phyloP scores from a whole-genome alignment of 192 early-diverging fungal genomes.

The Martensiomyces pterosporus region DNA sequence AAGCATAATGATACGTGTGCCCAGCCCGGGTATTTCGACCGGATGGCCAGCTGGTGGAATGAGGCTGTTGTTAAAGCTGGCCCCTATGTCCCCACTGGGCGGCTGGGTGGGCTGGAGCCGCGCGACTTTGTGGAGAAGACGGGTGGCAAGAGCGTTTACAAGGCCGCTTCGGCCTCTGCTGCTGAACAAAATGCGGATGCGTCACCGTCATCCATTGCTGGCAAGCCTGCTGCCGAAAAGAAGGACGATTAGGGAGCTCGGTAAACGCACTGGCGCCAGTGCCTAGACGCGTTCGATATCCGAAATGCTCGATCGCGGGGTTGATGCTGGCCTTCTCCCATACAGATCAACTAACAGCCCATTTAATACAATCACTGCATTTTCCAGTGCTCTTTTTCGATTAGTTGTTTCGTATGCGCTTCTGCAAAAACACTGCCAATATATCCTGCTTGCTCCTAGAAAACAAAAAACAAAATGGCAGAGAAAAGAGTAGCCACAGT shows the following conservation, averaged over 20 bases:
- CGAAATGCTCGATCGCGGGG: no score
- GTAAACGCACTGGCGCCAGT: no score
- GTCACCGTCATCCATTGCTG: background rate
- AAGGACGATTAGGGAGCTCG: no score
- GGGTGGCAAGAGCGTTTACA: slow-evolving; percentile 41
- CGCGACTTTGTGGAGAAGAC: slow-evolving; percentile 39
- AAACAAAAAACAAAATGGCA: background rate
- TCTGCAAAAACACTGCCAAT: no score
- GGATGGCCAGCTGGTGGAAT: slow-evolving; percentile 53
- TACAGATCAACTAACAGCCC: no score
- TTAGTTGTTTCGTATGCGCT: no score
- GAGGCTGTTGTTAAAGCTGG: slow-evolving; percentile 24
- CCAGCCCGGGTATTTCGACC: slow-evolving; percentile 82
- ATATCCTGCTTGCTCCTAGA: background rate
- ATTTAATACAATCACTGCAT: no score
- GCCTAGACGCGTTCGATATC: no score
- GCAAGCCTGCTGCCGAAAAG: no score
- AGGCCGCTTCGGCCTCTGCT: slow-evolving; percentile 32
- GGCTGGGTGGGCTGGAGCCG: slow-evolving; percentile 30
- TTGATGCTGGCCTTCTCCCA: no score
- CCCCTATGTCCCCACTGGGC: slow-evolving; percentile 47
- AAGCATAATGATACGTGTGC: slow-evolving; percentile 90
- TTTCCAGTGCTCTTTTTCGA: no score
- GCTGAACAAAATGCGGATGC: slow-evolving; percentile 18
- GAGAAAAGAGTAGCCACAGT: slow-evolving; percentile 12